Percentiles rank a stretch among this genome's conserved stretches.
Evolutionary conservation across 2,329 filamentous ascomycete genomes (phyloP).

Genomic region (Nakataea oryzae): DNA sequence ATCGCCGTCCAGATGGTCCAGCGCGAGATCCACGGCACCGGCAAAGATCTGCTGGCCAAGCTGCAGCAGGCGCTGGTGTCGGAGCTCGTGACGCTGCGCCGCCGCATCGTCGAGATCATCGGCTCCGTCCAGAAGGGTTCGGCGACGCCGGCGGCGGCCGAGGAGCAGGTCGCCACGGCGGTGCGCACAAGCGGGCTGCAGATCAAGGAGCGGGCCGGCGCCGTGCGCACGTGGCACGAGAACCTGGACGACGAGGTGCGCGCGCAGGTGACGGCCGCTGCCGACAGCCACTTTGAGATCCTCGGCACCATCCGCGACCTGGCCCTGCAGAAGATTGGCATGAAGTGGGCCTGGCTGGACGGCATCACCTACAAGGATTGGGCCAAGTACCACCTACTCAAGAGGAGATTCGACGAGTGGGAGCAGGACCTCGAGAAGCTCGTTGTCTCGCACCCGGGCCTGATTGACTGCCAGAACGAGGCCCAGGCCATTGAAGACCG

Average conservation of each 20-base stretch:
- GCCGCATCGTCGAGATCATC: constrained; percentile 52
- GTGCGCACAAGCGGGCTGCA: constrained; percentile 59
- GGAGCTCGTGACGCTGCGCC: constrained; percentile 56
- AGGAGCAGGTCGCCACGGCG: constrained; percentile 31
- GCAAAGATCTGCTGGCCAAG: constrained; percentile 54
- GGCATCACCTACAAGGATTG: constrained; percentile 95
- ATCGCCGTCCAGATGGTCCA: constrained; percentile 45
- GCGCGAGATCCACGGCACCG: constrained; percentile 54
- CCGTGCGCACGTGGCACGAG: constrained; percentile 66
- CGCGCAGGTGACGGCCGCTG: constrained; percentile 57
- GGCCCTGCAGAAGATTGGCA: constrained; percentile 82
- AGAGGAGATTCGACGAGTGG: constrained; percentile 75
- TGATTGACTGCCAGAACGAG: constrained; percentile 57
- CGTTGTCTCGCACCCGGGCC: constrained; percentile 61
- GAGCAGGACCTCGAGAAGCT: constrained; percentile 69
- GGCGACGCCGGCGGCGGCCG: constrained; percentile 19
- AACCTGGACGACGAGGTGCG: constrained; percentile 61
- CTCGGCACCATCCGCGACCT: constrained; percentile 75
- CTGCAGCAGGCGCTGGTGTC: constrained; percentile 57
- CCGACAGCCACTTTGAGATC: constrained; percentile 73
- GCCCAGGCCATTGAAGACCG: constrained; percentile 51
- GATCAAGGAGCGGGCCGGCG: constrained; percentile 69
- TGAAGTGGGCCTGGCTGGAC: constrained; percentile 93
- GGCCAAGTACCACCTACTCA: constrained; percentile 86
- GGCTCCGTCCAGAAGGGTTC: constrained; percentile 38